Evolutionary conservation across 345 rosid genomes (phyloP).

Genomic region (Lepidium didymum): DNA sequence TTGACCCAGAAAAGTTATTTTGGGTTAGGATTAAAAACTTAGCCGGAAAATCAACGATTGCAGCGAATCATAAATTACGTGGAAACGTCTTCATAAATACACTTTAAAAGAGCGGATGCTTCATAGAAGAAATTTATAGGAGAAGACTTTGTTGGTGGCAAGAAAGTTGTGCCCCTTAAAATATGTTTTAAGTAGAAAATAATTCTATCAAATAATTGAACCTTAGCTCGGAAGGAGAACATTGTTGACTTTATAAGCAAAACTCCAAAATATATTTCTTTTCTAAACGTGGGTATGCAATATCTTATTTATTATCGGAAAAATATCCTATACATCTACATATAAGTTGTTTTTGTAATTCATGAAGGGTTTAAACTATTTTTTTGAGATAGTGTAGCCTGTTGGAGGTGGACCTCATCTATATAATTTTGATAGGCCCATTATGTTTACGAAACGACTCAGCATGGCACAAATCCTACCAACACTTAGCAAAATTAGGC

Average conservation of each 20-base stretch:
- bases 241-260: slow-evolving; percentile 27
- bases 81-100: neutral
- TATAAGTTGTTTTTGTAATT: too few relatives aligned
- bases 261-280: slow-evolving; percentile 13
- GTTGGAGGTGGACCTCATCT: too few relatives aligned
- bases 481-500: too few relatives aligned
- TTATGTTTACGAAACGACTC: too few relatives aligned
- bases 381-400: too few relatives aligned
- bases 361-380: too few relatives aligned
- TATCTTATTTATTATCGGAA: slow-evolving; percentile 1
- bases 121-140: neutral
- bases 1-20: neutral
- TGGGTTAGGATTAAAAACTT: neutral
- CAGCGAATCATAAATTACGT: neutral
- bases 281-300: neutral
- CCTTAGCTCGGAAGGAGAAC: slow-evolving; percentile 28
- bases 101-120: neutral
- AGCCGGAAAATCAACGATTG: neutral
- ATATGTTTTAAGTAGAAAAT: neutral
- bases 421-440: too few relatives aligned
- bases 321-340: neutral
- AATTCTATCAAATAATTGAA: slow-evolving; percentile 7
- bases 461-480: too few relatives aligned
- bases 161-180: neutral
- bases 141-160: slow-evolving; percentile 12